A percentile compares a stretch with the other conserved stretches of the same genome.
Evolutionary conservation across 495 filamentous ascomycete genomes (phyloP).

Genomic region (Aspergillus coremiiformis): DNA sequence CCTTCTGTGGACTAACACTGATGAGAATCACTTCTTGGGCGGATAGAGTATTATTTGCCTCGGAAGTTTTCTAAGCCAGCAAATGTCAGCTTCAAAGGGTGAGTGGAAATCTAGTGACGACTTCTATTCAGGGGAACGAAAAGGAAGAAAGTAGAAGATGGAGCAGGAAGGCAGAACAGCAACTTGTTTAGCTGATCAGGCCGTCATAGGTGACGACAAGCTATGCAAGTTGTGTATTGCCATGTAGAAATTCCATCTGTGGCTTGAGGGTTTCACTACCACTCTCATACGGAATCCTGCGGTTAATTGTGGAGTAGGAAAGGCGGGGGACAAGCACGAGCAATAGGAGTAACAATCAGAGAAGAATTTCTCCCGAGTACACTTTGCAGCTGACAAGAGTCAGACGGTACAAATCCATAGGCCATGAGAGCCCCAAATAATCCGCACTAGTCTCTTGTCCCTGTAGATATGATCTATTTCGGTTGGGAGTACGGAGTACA

Average conservation of each 20-base stretch:
- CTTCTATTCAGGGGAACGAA: neutral
- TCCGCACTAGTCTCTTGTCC: constrained; percentile 7
- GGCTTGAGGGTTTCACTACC: neutral
- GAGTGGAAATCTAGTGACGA: neutral
- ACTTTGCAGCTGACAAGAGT: neutral
- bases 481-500: too few species aligned
- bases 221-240: neutral
- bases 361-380: constrained; percentile 6
- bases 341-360: neutral
- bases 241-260: neutral
- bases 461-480: constrained; percentile 6
- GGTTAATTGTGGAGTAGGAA: constrained; percentile 3
- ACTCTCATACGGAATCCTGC: neutral
- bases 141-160: too few species aligned
- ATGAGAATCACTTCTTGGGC: neutral
- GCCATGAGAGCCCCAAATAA: constrained; percentile 9
- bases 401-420: constrained; percentile 6
- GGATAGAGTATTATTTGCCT: neutral
- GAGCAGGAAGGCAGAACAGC: too few species aligned
- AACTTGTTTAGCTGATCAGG: neutral
- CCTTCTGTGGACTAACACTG: neutral
- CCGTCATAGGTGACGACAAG: neutral
- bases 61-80: neutral
- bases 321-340: neutral
- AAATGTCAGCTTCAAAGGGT: neutral